A percentile compares a stretch with the other conserved stretches of the same genome.
Conservation (phyloP, 106 monocot species). For the Dendrobium nobile region DNA sequence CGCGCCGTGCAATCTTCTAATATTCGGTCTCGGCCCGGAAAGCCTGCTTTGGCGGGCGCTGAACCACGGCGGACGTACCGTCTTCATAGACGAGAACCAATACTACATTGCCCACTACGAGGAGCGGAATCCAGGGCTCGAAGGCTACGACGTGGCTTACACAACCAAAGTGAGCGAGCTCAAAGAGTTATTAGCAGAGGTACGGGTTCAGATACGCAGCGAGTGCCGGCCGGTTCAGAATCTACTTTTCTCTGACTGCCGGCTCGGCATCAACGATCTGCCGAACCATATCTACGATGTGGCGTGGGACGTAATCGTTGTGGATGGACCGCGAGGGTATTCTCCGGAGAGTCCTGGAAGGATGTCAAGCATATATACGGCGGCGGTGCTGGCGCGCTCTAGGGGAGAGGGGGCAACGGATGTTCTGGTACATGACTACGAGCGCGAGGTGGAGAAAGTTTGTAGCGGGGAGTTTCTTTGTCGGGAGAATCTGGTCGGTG, state of each 20-base stretch:
- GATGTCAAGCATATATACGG: conserved; percentile 76
- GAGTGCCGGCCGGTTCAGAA: conserved; percentile 85
- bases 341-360: conserved; percentile 53
- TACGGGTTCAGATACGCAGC: conserved; percentile 14
- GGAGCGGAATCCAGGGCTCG: conserved; percentile 52
- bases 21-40: conserved; percentile 80
- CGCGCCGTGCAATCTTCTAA: conserved; percentile 71
- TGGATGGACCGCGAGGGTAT: conserved; percentile 84
- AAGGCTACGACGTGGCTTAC: conserved; percentile 81
- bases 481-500: conserved; percentile 45
- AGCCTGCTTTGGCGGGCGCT: conserved; percentile 72
- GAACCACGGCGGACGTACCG: conserved; percentile 85
- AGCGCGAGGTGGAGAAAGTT: conserved; percentile 60
- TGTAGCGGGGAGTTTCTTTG: conserved; percentile 77
- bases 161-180: conserved; percentile 58
- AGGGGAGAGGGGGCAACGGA: conserved; percentile 30
- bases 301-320: conserved; percentile 77
- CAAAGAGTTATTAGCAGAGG: conserved; percentile 29
- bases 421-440: conserved; percentile 74
- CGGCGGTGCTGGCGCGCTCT: conserved; percentile 76
- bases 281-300: conserved; percentile 84
- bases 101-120: conserved; percentile 59
- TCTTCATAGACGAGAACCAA: conserved; percentile 81
- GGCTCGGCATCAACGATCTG: conserved; percentile 73
- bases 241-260: conserved; percentile 79